Percentiles rank a stretch among this genome's conserved stretches.
Conservation (phyloP, 2,329 filamentous ascomycete genomes). For the Gnomoniopsis sp. region DNA sequence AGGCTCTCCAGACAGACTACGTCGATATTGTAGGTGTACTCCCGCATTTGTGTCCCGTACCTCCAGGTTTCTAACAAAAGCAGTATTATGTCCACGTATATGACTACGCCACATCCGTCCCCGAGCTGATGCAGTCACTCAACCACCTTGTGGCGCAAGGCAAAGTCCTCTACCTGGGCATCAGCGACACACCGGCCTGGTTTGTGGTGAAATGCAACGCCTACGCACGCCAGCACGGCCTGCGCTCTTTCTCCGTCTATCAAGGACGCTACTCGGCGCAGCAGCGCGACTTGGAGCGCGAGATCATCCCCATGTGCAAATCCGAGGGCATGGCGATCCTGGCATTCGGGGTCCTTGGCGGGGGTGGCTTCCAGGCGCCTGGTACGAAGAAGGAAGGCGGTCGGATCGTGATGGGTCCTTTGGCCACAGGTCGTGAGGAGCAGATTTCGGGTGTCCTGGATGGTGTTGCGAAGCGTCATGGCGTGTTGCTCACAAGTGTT, state of each 20-base stretch:
- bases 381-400: constrained; percentile 32
- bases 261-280: constrained; percentile 61
- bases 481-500: constrained; percentile 42
- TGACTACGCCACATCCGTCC: constrained; percentile 52
- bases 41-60: neutral
- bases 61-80: neutral
- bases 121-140: constrained; percentile 58
- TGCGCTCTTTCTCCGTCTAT: constrained; percentile 60
- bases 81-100: constrained; percentile 51
- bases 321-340: constrained; percentile 52
- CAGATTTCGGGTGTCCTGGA: constrained; percentile 50
- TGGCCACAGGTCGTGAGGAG: constrained; percentile 40
- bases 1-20: constrained; percentile 64
- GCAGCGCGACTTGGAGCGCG: constrained; percentile 62
- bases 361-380: constrained; percentile 32
- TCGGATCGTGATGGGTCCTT: constrained; percentile 21
- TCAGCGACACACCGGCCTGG: constrained; percentile 69
- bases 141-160: constrained; percentile 48
- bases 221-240: constrained; percentile 52
- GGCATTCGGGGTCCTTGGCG: constrained; percentile 41
- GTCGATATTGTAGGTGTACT: constrained; percentile 54
- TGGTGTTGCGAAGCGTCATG: constrained; percentile 45
- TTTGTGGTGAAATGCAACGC: constrained; percentile 44
- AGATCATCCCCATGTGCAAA: constrained; percentile 65
- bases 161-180: constrained; percentile 58